Percentiles rank a stretch among this genome's conserved stretches.
These are phyloP conservation scores for Umbelopsis vinacea DNA, from an alignment of 192 early-diverging fungal species.

Conservation along the genomic window DNA sequence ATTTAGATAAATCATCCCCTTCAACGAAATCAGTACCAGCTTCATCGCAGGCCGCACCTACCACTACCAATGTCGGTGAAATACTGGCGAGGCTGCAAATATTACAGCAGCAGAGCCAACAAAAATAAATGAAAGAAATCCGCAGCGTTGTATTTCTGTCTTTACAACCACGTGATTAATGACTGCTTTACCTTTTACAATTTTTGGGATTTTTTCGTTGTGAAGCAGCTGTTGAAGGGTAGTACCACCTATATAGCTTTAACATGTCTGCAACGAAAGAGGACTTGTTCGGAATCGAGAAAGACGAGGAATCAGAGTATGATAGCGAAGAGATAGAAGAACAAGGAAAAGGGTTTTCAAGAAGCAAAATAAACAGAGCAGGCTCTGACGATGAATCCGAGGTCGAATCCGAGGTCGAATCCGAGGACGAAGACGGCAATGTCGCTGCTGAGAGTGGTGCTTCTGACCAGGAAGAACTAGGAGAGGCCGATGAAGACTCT, in stretches of 20 bases:
- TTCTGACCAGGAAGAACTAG: slow-evolving; percentile 29
- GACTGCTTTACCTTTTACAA: slow-evolving; percentile 1
- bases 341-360: slow-evolving; percentile 18
- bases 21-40: background rate
- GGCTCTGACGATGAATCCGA: slow-evolving; percentile 23
- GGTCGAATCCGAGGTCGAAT: background rate
- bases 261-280: slow-evolving; percentile 22
- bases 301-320: slow-evolving; percentile 17
- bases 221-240: background rate
- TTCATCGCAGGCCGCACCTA: background rate
- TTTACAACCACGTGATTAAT: background rate
- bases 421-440: no score
- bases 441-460: slow-evolving; percentile 27
- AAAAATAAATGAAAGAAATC: background rate
- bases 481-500: slow-evolving; percentile 40
- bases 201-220: slow-evolving; percentile 6
- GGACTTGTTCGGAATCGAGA: slow-evolving; percentile 37
- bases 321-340: slow-evolving; percentile 36
- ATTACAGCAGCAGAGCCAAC: background rate
- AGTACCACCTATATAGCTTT: background rate
- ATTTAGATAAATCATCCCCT: background rate
- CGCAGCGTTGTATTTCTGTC: background rate
- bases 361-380: background rate
- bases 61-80: background rate
- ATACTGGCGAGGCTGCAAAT: slow-evolving; percentile 2